phyloP scores from a whole-genome alignment of 2,329 filamentous ascomycete genomes.

The Monosporascus sp. region DNA sequence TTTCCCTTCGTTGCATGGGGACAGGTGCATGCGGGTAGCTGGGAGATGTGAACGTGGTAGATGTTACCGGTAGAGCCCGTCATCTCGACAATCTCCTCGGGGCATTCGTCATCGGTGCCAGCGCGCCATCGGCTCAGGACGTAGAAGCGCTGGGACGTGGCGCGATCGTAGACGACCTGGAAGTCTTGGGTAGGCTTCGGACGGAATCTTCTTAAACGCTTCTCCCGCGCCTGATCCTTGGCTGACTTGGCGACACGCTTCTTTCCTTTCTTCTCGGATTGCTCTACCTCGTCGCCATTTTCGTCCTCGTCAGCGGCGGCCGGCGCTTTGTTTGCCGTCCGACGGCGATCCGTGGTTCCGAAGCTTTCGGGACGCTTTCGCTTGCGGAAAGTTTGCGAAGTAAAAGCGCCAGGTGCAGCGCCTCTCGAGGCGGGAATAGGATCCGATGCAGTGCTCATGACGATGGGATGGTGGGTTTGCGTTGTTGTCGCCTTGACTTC shows the following conservation, averaged over 20 bases:
- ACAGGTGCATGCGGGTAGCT: slow-evolving; percentile 50
- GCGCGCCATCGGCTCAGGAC: slow-evolving; percentile 36
- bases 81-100: slow-evolving; percentile 51
- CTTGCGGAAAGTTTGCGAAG: not conserved
- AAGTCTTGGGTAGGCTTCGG: slow-evolving; percentile 30
- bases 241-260: not conserved
- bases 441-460: too few species aligned
- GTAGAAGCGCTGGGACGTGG: slow-evolving; percentile 40
- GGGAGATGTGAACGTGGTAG: slow-evolving; percentile 51
- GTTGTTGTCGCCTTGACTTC: too few species aligned
- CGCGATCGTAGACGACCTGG: slow-evolving; percentile 31
- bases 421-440: too few species aligned
- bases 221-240: not conserved
- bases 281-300: not conserved
- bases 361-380: not conserved
- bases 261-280: not conserved
- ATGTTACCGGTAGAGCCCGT: slow-evolving; percentile 63
- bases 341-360: not conserved
- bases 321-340: not conserved
- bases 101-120: slow-evolving; percentile 29
- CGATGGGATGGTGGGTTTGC: too few species aligned
- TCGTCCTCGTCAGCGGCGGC: not conserved
- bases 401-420: not conserved
- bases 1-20: slow-evolving; percentile 48
- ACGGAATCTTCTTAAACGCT: slow-evolving; percentile 20